phyloP scores from a whole-genome alignment of 306 rosid species.

The Malus asiatica region DNA sequence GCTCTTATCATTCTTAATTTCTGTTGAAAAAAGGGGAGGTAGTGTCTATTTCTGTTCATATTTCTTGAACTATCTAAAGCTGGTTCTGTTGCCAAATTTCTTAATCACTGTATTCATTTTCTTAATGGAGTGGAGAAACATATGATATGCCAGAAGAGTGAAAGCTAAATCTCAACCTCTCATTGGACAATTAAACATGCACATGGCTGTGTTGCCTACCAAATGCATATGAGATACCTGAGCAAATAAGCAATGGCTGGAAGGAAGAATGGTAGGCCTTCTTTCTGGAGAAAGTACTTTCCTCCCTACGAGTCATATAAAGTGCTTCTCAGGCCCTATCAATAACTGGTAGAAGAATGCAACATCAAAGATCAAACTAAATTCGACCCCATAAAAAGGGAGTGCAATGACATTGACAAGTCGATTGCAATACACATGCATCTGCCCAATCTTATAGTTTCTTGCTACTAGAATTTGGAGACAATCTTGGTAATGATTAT shows the following conservation, averaged over 20 bases:
- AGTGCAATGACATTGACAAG: not conserved
- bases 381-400: not conserved
- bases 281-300: not conserved
- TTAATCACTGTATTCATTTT: not conserved
- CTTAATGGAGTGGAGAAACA: not conserved
- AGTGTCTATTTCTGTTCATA: too few relatives aligned
- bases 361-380: not conserved
- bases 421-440: too few relatives aligned
- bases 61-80: not conserved
- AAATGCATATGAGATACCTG: not conserved
- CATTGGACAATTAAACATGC: not conserved
- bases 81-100: not conserved
- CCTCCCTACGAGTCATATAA: not conserved
- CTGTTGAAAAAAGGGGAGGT: too few relatives aligned
- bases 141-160: not conserved
- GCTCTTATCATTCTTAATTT: too few relatives aligned
- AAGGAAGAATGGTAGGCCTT: not conserved
- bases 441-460: too few relatives aligned
- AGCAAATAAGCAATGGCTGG: not conserved
- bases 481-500: too few relatives aligned
- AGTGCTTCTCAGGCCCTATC: not conserved
- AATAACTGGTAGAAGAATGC: not conserved
- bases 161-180: not conserved
- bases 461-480: too few relatives aligned
- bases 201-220: conserved; percentile 5